Base-by-base conservation (phyloP, 192 early-diverging fungal genomes). In the Podila epigama region DNA sequence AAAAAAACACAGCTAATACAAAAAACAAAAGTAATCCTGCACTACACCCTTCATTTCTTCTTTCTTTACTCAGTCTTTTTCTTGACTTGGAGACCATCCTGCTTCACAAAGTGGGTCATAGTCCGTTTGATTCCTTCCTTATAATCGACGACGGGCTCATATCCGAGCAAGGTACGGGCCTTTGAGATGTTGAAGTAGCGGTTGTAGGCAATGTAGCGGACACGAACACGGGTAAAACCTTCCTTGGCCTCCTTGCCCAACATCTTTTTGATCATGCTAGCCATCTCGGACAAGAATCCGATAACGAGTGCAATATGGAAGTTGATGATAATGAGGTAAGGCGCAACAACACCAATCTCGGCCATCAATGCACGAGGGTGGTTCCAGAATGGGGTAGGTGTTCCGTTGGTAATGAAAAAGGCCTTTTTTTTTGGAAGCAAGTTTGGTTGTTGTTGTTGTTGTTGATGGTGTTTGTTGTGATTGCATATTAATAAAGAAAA, bases 361-460 rank as follows among this genome's bases (percentile, higher is more conserved):
- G 81, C 83, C 89, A 89, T 91, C 20, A 92, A 69, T 28, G 92
- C 81, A 42, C 88, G 85, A 64, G 92, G 88, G 65, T 95, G 89
- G 65, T 96, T 93, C 95, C 95, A 97, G 83, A 96, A 96, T 28
- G 90, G 90, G 25, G 92, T 85, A 36, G 95, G 95, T 9, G 92
- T 86, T 51, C 94, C 95, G 62, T 97, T 96, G 58, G 96, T 98
- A 60, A 98, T 89, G 71, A 92, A 90, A 81, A 94, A 98, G 22
- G 89, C 92, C 83, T 96, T 79, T 4, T 82, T 83, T 20, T 55
- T 33, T 1, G 84, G 69, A 41, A 51, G 27, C 1, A 34, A 34
- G 33, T 51, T 51, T 51, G 48, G 15, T 13, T 22, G 18, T 20
- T 22, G 48, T n/a, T 20, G 18, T 6, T 6, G 25, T n/a, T n/a